Evolutionary conservation across 2,329 filamentous ascomycete genomes (phyloP).

Genomic region (Metarhizium brunneum): DNA sequence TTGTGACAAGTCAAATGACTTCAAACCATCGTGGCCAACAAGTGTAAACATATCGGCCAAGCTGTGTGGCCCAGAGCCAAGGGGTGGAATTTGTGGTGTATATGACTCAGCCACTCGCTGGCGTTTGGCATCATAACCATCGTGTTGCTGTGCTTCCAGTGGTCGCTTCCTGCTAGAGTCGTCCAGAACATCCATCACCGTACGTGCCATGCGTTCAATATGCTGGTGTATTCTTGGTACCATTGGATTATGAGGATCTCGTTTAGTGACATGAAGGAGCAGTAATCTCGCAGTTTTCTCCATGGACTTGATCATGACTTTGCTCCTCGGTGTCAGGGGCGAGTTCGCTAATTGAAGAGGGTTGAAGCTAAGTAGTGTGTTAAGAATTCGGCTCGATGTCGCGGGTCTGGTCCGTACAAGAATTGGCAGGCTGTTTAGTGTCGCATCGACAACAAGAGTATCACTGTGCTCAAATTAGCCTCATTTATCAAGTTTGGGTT

Average conservation of each 20-base stretch:
- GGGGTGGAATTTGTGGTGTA: constrained; percentile 50
- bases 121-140: constrained; percentile 74
- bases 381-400: constrained; percentile 77
- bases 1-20: constrained; percentile 72
- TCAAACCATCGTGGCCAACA: constrained; percentile 61
- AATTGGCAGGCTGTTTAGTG: constrained; percentile 77
- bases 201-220: constrained; percentile 72
- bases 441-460: constrained; percentile 80
- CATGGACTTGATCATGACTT: constrained; percentile 84
- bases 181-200: constrained; percentile 69
- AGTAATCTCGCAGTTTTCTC: constrained; percentile 85
- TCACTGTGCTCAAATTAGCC: constrained; percentile 46
- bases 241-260: constrained; percentile 72
- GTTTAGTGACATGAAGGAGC: constrained; percentile 75
- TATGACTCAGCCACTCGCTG: constrained; percentile 49
- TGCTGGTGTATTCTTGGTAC: constrained; percentile 76
- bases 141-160: constrained; percentile 58
- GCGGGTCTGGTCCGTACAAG: constrained; percentile 74
- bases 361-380: constrained; percentile 82
- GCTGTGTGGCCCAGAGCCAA: constrained; percentile 67
- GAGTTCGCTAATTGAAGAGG: constrained; percentile 72
- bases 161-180: constrained; percentile 71
- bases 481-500: not conserved
- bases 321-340: constrained; percentile 67
- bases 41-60: constrained; percentile 82